These are phyloP conservation scores for Pseudozyma sp. DNA, from an alignment of 1,284 basidiomycete genomes.

Conservation along the genomic window DNA sequence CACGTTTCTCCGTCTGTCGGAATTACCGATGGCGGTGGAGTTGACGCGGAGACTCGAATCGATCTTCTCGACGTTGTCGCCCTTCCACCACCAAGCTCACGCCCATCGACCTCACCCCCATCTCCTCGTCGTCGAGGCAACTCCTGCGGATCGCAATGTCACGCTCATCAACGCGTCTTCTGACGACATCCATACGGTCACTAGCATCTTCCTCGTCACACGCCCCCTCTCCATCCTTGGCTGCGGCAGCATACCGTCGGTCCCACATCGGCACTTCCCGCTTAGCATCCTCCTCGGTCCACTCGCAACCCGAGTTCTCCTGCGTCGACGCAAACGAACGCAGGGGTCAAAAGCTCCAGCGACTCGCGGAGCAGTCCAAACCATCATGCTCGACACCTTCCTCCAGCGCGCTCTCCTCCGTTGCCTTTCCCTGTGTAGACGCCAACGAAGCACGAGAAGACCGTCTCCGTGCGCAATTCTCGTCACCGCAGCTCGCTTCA, in stretches of 20 bases:
- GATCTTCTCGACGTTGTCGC: too few species aligned
- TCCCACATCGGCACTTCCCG: conserved; percentile 8
- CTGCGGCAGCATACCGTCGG: not conserved
- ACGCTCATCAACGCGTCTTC: conserved; percentile 15
- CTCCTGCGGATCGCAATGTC: conserved; percentile 12
- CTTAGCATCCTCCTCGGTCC: conserved; percentile 9
- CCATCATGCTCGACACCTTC: conserved; percentile 17
- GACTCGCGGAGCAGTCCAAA: conserved; percentile 28
- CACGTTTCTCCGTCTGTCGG: too few species aligned
- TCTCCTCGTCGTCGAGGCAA: not conserved
- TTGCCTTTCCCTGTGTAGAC: conserved; percentile 65
- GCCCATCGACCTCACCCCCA: conserved; percentile 1
- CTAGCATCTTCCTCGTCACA: conserved; percentile 3
- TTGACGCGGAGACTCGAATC: too few species aligned
- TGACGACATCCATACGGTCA: conserved; percentile 8
- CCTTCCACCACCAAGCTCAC: not conserved
- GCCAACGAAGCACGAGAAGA: conserved; percentile 62
- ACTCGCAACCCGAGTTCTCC: conserved; percentile 46
- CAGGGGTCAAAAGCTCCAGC: conserved; percentile 45
- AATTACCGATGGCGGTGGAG: too few species aligned
- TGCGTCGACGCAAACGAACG: conserved; percentile 66
- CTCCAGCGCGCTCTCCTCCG: conserved; percentile 31
- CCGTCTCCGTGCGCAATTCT: conserved; percentile 49
- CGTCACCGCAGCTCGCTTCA: conserved; percentile 9
- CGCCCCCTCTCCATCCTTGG: not conserved